phyloP scores from a whole-genome alignment of 2,329 filamentous ascomycete genomes.

The Cladosporium colombiae region DNA sequence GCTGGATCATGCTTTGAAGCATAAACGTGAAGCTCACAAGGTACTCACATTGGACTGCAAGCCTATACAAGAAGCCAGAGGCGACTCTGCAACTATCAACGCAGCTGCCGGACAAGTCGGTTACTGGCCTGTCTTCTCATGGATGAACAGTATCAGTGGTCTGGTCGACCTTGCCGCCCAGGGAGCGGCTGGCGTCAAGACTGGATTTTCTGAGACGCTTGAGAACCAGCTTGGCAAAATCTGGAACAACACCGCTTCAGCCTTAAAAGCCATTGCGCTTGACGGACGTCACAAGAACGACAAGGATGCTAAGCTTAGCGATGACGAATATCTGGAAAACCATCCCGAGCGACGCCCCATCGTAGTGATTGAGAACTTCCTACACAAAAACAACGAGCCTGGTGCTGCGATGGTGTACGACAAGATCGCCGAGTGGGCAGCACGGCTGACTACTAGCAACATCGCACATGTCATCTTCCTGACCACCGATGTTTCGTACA shows the following conservation, averaged over 20 bases:
- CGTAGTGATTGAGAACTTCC: conserved; percentile 87
- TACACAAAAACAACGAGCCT: conserved; percentile 66
- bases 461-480: conserved; percentile 93
- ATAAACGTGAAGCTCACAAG: conserved; percentile 60
- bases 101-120: conserved; percentile 81
- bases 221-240: conserved; percentile 90
- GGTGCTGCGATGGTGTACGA: conserved; percentile 50
- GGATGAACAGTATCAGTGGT: conserved; percentile 93
- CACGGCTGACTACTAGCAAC: conserved; percentile 79
- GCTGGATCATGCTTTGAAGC: conserved; percentile 77
- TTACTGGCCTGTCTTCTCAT: conserved; percentile 90
- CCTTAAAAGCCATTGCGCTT: conserved; percentile 76
- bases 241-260: conserved; percentile 76
- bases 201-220: conserved; percentile 88
- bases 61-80: conserved; percentile 84
- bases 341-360: conserved; percentile 82
- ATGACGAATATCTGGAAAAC: conserved; percentile 86
- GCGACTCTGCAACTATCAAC: conserved; percentile 82
- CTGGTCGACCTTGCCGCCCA: conserved; percentile 90
- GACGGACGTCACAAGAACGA: conserved; percentile 69
- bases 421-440: conserved; percentile 77
- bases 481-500: conserved; percentile 84
- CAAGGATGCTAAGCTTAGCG: conserved; percentile 69
- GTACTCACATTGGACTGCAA: conserved; percentile 91
- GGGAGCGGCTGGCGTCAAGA: conserved; percentile 90